Percentiles rank a stretch among this genome's conserved stretches.
phyloP scores from a whole-genome alignment of 352 stramenopile species.

The Phytophthora europaea region DNA sequence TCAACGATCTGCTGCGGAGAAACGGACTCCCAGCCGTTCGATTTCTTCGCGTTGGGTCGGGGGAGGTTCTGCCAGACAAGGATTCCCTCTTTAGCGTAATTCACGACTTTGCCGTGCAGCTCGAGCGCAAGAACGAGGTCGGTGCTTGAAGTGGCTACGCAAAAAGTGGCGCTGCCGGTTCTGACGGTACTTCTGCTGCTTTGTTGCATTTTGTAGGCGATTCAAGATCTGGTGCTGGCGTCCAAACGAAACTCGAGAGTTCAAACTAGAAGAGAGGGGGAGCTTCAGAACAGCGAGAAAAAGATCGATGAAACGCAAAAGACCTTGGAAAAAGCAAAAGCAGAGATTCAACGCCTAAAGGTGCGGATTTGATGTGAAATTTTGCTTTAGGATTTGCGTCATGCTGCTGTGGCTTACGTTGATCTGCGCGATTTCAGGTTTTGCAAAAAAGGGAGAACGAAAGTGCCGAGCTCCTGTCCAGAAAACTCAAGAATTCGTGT shows the following conservation, averaged over 20 bases:
- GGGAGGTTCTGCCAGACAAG: slow-evolving; percentile 45
- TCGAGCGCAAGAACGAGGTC: slow-evolving; percentile 80
- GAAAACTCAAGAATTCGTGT: slow-evolving; percentile 71
- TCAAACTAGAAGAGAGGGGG: slow-evolving; percentile 55
- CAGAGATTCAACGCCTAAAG: slow-evolving; percentile 68
- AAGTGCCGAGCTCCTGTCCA: slow-evolving; percentile 55
- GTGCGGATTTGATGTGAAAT: slow-evolving; percentile 34
- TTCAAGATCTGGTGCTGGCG: slow-evolving; percentile 81
- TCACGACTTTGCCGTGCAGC: slow-evolving; percentile 68
- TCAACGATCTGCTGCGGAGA: slow-evolving; percentile 73
- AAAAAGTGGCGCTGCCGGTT: background rate
- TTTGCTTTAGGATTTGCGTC: slow-evolving; percentile 19
- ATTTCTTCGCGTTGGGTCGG: slow-evolving; percentile 37
- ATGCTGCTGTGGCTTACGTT: background rate
- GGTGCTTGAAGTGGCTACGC: background rate
- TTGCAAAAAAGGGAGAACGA: slow-evolving; percentile 62
- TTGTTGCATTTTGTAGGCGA: slow-evolving; percentile 53
- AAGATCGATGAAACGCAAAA: slow-evolving; percentile 55
- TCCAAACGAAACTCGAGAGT: slow-evolving; percentile 71
- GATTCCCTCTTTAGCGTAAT: slow-evolving; percentile 68
- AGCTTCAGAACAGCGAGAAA: slow-evolving; percentile 58
- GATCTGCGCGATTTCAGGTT: slow-evolving; percentile 36
- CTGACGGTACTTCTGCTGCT: background rate
- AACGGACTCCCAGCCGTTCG: slow-evolving; percentile 61
- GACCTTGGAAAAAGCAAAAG: slow-evolving; percentile 58